These are phyloP conservation scores for Bipolaris cookei DNA, from an alignment of 2,329 filamentous ascomycete genomes.

Conservation along the genomic window DNA sequence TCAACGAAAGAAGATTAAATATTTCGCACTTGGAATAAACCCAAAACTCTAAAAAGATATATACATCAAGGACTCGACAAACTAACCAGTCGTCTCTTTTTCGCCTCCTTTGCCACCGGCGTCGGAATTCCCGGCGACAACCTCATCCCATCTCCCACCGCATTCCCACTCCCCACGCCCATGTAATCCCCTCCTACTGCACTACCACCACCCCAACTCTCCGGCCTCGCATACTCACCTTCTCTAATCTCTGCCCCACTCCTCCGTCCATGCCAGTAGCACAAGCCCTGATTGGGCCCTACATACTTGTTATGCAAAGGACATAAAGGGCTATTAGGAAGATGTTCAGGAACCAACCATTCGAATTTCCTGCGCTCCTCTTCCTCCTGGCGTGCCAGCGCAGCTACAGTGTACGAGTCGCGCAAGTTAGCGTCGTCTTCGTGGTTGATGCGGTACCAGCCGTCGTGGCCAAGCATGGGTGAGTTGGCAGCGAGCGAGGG, in stretches of 20 bases:
- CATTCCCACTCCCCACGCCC: background rate
- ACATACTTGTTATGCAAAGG: constrained; percentile 51
- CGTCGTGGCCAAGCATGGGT: constrained; percentile 16
- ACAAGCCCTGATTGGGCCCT: constrained; percentile 49
- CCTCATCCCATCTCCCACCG: background rate
- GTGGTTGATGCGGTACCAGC: constrained; percentile 24
- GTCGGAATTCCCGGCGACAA: constrained; percentile 2
- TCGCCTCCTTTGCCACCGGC: constrained; percentile 7
- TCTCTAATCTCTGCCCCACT: constrained; percentile 36
- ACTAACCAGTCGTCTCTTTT: constrained; percentile 28
- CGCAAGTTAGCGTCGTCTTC: constrained; percentile 2
- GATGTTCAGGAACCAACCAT: constrained; percentile 53
- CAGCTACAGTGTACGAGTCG: constrained; percentile 14
- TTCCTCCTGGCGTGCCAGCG: constrained; percentile 19
- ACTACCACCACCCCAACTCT: constrained; percentile 1
- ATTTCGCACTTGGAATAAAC: too few species aligned
- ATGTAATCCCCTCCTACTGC: constrained; percentile 7
- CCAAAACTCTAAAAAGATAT: background rate
- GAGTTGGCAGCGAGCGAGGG: background rate
- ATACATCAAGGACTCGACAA: constrained; percentile 18
- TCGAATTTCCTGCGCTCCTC: constrained; percentile 46
- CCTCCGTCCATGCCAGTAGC: constrained; percentile 50
- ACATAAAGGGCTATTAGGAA: constrained; percentile 53
- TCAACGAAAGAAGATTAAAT: background rate
- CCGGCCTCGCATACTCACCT: constrained; percentile 13